Percentiles rank a stretch among this genome's conserved stretches.
Conservation (phyloP, 2,329 filamentous ascomycete genomes). For the Penicillium sclerotigenum region DNA sequence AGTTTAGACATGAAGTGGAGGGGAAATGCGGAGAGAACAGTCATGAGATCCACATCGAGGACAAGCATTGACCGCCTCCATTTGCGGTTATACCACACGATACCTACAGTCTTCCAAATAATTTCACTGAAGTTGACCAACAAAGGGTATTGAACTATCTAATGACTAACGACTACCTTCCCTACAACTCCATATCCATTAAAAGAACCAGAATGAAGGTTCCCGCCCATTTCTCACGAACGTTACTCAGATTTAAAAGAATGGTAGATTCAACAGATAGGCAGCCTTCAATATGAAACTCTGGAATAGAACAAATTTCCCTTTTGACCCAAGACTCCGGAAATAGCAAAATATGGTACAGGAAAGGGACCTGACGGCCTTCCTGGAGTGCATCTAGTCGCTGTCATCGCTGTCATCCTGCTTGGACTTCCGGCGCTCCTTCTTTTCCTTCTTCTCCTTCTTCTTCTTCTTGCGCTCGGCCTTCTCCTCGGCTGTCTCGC, state of each 20-base stretch:
- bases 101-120: not conserved
- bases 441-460: conserved; percentile 55
- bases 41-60: conserved; percentile 12
- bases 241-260: conserved; percentile 1
- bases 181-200: too few species aligned
- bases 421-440: conserved; percentile 75
- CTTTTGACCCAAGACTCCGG: conserved; percentile 44
- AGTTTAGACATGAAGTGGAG: conserved; percentile 1
- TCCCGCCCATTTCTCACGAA: too few species aligned
- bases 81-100: not conserved
- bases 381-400: conserved; percentile 36
- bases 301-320: conserved; percentile 30
- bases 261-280: conserved; percentile 10
- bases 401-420: conserved; percentile 66
- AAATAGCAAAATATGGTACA: conserved; percentile 42
- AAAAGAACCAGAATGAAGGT: too few species aligned
- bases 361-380: conserved; percentile 29
- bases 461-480: conserved; percentile 51
- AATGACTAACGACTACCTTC: too few species aligned
- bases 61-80: conserved; percentile 3
- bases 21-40: conserved; percentile 4
- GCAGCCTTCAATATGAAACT: conserved; percentile 24
- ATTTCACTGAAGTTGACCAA: too few species aligned
- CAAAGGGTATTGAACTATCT: too few species aligned
- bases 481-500: conserved; percentile 50